Evolutionary conservation across 1,284 basidiomycete genomes (phyloP).

Genomic region (Ganoderma lingzhi): DNA sequence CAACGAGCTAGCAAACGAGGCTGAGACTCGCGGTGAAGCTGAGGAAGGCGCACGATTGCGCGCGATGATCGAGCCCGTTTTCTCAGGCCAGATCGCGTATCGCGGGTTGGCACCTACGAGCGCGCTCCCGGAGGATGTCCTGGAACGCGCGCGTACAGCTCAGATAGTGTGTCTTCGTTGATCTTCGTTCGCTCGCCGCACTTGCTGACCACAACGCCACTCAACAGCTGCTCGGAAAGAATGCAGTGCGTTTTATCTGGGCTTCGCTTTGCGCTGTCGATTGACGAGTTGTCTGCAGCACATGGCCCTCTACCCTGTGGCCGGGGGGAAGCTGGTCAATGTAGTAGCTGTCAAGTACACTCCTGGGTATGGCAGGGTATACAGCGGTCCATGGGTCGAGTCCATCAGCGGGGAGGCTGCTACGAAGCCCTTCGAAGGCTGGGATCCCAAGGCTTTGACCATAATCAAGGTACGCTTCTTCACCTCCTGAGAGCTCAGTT

Average conservation of each 20-base stretch:
- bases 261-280: background rate
- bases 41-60: constrained; percentile 8
- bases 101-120: constrained; percentile 3
- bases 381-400: constrained; percentile 36
- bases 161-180: background rate
- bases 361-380: constrained; percentile 28
- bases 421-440: constrained; percentile 29
- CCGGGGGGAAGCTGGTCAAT: constrained; percentile 29
- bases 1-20: constrained; percentile 19
- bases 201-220: too few species aligned
- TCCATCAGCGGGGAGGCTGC: constrained; percentile 32
- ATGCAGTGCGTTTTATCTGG: background rate
- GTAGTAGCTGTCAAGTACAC: constrained; percentile 34
- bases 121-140: constrained; percentile 4
- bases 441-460: constrained; percentile 38
- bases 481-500: background rate
- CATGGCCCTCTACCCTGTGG: constrained; percentile 20
- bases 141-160: background rate
- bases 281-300: background rate
- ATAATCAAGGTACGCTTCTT: constrained; percentile 28
- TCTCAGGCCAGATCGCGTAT: constrained; percentile 14
- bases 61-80: constrained; percentile 3
- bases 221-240: constrained; percentile 3
- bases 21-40: constrained; percentile 27
- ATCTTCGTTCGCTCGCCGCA: too few species aligned